Evolutionary conservation across 2,329 filamentous ascomycete genomes (phyloP).

Genomic region (Periconia sp.): DNA sequence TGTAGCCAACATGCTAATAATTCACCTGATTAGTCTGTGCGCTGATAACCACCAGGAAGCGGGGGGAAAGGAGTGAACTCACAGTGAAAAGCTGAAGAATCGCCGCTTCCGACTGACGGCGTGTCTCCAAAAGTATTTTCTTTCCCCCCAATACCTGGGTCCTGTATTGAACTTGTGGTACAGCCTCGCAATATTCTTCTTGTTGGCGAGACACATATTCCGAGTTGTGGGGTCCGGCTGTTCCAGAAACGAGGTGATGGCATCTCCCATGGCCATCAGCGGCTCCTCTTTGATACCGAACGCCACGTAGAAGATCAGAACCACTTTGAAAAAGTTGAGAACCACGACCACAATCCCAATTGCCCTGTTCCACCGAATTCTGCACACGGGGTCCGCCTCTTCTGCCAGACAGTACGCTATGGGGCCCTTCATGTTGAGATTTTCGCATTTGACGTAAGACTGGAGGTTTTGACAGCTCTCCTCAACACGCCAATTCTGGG

Average conservation of each 20-base stretch:
- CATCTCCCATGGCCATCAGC: constrained; percentile 26
- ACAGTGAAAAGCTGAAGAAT: constrained; percentile 7
- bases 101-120: constrained; percentile 13
- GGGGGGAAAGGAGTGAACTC: constrained; percentile 1
- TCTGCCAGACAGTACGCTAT: constrained; percentile 17
- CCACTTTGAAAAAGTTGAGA: constrained; percentile 22
- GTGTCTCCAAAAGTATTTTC: constrained; percentile 11
- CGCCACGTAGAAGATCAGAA: constrained; percentile 17
- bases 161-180: constrained; percentile 2
- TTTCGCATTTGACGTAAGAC: neutral
- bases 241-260: constrained; percentile 20
- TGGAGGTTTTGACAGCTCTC: neutral
- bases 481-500: neutral
- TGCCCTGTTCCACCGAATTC: neutral
- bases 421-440: neutral
- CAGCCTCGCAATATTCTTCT: constrained; percentile 3
- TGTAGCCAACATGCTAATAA: constrained; percentile 1
- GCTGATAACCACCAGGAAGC: neutral
- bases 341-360: constrained; percentile 14
- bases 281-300: constrained; percentile 17
- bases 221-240: constrained; percentile 10
- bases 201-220: constrained; percentile 15
- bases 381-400: constrained; percentile 7
- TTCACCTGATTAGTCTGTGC: constrained; percentile 1
- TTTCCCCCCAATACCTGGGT: constrained; percentile 9